A percentile compares a stretch with the other conserved stretches of the same genome.
Evolutionary conservation across 208 protist species (phyloP).

Genomic region (Trypanosoma platydactyli): DNA sequence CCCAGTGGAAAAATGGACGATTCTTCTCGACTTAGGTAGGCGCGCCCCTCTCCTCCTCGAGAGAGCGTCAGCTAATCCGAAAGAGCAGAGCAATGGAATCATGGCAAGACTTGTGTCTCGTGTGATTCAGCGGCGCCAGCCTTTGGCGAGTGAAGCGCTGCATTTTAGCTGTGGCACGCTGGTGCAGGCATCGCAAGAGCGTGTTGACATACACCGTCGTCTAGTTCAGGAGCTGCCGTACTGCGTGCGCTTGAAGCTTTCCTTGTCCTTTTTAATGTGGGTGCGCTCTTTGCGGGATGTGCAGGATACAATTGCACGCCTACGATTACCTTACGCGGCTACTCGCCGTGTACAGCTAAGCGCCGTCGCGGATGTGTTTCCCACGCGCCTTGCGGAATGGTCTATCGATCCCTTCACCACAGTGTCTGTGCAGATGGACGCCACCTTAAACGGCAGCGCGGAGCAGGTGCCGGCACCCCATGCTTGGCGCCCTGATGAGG

Average conservation of each 20-base stretch:
- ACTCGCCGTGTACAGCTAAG: constrained; percentile 36
- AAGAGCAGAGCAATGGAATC: background rate
- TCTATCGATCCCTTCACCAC: constrained; percentile 63
- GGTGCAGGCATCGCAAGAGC: constrained; percentile 31
- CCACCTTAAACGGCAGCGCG: constrained; percentile 48
- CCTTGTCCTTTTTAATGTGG: constrained; percentile 73
- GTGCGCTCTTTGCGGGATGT: constrained; percentile 55
- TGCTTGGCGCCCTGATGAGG: constrained; percentile 67
- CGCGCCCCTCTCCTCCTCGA: constrained; percentile 52
- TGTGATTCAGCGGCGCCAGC: background rate
- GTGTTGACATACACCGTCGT: constrained; percentile 26
- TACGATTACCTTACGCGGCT: constrained; percentile 48
- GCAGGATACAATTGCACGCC: constrained; percentile 67
- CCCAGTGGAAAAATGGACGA: constrained; percentile 75
- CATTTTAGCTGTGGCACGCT: constrained; percentile 18
- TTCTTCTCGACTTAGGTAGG: constrained; percentile 62
- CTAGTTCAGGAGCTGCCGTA: constrained; percentile 59
- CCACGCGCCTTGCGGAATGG: constrained; percentile 55
- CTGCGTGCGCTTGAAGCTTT: constrained; percentile 50
- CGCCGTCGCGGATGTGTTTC: constrained; percentile 60
- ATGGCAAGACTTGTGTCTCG: background rate
- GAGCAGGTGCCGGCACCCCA: constrained; percentile 81
- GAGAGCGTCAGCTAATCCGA: constrained; percentile 2
- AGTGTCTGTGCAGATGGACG: constrained; percentile 47
- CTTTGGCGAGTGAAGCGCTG: background rate